These are phyloP conservation scores for Amphichorda felina DNA, from an alignment of 2,329 filamentous ascomycete species.

Conservation along the genomic window DNA sequence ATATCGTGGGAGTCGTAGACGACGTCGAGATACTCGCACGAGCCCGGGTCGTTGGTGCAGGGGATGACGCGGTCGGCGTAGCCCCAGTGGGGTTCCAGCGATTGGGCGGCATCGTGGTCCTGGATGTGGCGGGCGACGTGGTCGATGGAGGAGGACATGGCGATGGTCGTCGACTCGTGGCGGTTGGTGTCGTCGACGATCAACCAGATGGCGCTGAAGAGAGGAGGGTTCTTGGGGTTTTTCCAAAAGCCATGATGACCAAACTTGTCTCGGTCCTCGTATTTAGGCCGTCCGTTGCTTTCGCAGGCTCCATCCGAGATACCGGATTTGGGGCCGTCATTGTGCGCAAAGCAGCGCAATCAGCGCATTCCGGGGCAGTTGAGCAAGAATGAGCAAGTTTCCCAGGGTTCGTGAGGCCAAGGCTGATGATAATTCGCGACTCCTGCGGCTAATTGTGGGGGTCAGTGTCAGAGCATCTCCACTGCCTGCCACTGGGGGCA, in stretches of 20 bases:
- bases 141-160: slow-evolving; percentile 2
- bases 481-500: too few species aligned
- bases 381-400: slow-evolving; percentile 27
- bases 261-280: too few species aligned
- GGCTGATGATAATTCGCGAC: too few species aligned
- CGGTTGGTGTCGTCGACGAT: neutral
- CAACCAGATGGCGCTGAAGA: neutral
- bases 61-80: slow-evolving; percentile 32
- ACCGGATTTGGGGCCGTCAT: neutral
- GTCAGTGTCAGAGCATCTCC: too few species aligned
- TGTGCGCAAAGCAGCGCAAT: too few species aligned
- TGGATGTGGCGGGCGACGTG: slow-evolving; percentile 24
- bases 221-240: neutral
- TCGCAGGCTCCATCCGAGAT: too few species aligned
- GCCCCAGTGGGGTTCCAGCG: slow-evolving; percentile 31
- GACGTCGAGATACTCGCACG: slow-evolving; percentile 36
- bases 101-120: slow-evolving; percentile 21
- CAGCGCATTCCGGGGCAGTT: slow-evolving; percentile 2
- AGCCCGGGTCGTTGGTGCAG: slow-evolving; percentile 32
- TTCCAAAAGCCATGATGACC: too few species aligned
- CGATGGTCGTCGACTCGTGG: neutral
- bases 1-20: slow-evolving; percentile 36
- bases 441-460: too few species aligned
- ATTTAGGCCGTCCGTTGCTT: too few species aligned
- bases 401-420: too few species aligned